Percentiles rank a stretch among this genome's conserved stretches.
phyloP scores from a whole-genome alignment of 2,329 filamentous ascomycete species.

The Blastomyces emzantsi region DNA sequence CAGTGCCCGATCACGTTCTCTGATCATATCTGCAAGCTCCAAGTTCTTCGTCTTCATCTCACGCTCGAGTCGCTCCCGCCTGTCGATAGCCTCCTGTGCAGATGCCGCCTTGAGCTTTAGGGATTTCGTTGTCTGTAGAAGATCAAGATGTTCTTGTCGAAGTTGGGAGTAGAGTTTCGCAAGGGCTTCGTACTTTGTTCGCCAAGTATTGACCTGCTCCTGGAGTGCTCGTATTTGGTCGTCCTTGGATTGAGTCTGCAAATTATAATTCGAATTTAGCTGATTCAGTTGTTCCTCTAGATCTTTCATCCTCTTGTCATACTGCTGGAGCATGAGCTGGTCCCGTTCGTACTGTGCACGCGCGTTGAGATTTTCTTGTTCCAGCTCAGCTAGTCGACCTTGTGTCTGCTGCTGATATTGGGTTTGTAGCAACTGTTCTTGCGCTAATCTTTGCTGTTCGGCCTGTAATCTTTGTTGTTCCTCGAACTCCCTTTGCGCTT shows the following conservation, averaged over 20 bases:
- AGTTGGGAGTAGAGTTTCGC: conserved; percentile 97
- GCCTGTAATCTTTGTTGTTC: conserved; percentile 81
- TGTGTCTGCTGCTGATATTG: conserved; percentile 92
- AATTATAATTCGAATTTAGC: conserved; percentile 70
- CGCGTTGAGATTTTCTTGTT: conserved; percentile 89
- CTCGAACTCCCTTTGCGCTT: conserved; percentile 91
- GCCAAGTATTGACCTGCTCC: conserved; percentile 96
- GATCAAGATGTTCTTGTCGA: conserved; percentile 85
- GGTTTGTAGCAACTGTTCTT: conserved; percentile 79
- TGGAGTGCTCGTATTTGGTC: conserved; percentile 89
- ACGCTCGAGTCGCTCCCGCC: conserved; percentile 86
- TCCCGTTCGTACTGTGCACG: conserved; percentile 95
- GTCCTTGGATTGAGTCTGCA: conserved; percentile 82
- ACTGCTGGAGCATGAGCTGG: conserved; percentile 93
- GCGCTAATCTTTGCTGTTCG: conserved; percentile 83
- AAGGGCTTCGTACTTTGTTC: conserved; percentile 90
- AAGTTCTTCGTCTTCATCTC: conserved; percentile 99
- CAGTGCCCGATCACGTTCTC: conserved; percentile 84
- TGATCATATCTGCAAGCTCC: conserved; percentile 97
- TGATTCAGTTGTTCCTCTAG: conserved; percentile 79
- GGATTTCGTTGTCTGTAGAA: conserved; percentile 91
- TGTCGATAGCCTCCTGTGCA: conserved; percentile 92
- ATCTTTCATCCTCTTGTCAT: conserved; percentile 88
- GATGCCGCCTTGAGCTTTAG: conserved; percentile 95
- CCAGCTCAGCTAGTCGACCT: conserved; percentile 87